A percentile compares a stretch with the other conserved stretches of the same genome.
Conservation (phyloP, 257 asterid genomes). For the Plantago ovata region DNA sequence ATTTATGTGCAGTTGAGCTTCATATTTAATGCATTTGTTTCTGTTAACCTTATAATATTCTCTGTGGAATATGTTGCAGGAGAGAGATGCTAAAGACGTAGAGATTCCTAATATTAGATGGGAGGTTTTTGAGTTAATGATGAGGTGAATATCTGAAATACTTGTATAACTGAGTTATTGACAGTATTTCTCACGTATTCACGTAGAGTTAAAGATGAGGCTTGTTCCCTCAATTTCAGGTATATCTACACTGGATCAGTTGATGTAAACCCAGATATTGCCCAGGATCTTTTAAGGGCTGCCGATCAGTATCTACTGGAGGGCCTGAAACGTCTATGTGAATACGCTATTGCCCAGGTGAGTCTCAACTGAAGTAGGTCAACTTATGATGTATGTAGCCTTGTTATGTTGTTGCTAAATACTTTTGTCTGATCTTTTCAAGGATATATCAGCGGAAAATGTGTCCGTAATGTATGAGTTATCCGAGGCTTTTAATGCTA, state of each 20-base stretch:
- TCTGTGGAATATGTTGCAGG: slow-evolving; percentile 43
- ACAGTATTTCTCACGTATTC: too few species aligned
- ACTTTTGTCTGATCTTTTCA: slow-evolving; percentile 22
- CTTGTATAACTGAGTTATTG: too few species aligned
- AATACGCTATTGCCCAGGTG: slow-evolving; percentile 90
- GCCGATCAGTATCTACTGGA: slow-evolving; percentile 97
- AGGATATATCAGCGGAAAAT: slow-evolving; percentile 84
- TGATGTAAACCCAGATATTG: slow-evolving; percentile 67
- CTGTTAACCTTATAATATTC: slow-evolving; percentile 3
- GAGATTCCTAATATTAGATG: slow-evolving; percentile 95
- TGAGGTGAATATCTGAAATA: slow-evolving; percentile 52
- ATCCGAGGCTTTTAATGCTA: slow-evolving; percentile 89
- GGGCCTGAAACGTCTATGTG: slow-evolving; percentile 94
- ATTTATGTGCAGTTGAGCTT: slow-evolving; percentile 2
- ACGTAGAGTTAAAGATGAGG: too few species aligned
- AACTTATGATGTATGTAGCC: neutral
- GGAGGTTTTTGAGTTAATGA: slow-evolving; percentile 97
- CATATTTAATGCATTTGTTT: slow-evolving; percentile 10
- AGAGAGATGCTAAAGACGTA: slow-evolving; percentile 94
- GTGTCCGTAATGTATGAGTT: slow-evolving; percentile 87
- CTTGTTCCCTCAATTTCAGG: slow-evolving; percentile 35
- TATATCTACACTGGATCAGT: slow-evolving; percentile 93
- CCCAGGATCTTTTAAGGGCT: slow-evolving; percentile 94
- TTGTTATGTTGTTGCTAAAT: slow-evolving; percentile 21
- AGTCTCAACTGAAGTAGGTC: slow-evolving; percentile 6